Evolutionary conservation across 2,329 filamentous ascomycete species (phyloP).

Genomic region (Fusarium concolor): DNA sequence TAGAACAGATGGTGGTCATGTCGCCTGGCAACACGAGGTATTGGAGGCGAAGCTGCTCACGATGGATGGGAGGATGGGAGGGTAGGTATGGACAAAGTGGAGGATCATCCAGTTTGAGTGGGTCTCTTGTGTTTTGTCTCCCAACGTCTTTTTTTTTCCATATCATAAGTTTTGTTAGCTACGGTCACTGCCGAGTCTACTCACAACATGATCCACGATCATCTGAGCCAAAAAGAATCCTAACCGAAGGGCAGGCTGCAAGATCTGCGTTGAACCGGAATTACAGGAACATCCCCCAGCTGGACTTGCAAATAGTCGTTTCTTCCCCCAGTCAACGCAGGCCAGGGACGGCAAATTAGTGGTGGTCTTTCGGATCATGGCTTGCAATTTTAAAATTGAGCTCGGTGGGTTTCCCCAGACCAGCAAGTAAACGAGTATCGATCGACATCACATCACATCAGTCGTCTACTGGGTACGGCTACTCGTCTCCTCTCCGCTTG

Average conservation of each 20-base stretch:
- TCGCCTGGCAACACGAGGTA: conserved; percentile 40
- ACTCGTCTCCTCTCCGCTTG: conserved; percentile 16
- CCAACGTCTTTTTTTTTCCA: conserved; percentile 26
- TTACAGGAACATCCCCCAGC: conserved; percentile 35
- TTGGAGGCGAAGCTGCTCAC: conserved; percentile 38
- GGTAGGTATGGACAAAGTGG: conserved; percentile 18
- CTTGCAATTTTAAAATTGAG: conserved; percentile 50
- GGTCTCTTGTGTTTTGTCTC: conserved; percentile 17
- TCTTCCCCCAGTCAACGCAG: conserved; percentile 34
- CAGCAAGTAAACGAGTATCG: conserved; percentile 16
- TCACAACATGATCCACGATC: conserved; percentile 14
- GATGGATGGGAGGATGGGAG: conserved; percentile 20
- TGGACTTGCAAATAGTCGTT: conserved; percentile 16
- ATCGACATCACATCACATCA: conserved; percentile 40
- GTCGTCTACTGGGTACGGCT: not conserved
- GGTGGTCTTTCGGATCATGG: conserved; percentile 44
- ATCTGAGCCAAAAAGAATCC: conserved; percentile 12
- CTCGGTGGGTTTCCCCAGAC: conserved; percentile 44
- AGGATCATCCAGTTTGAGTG: conserved; percentile 26
- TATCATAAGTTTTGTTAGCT: conserved; percentile 17
- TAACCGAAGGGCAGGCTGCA: conserved; percentile 6
- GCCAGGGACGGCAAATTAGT: conserved; percentile 45
- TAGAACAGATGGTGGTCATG: conserved; percentile 25
- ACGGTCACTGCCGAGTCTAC: conserved; percentile 3
- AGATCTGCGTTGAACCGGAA: conserved; percentile 43